These are phyloP conservation scores for Beauveria sp. DNA, from an alignment of 2,329 filamentous ascomycete genomes.

Conservation along the genomic window DNA sequence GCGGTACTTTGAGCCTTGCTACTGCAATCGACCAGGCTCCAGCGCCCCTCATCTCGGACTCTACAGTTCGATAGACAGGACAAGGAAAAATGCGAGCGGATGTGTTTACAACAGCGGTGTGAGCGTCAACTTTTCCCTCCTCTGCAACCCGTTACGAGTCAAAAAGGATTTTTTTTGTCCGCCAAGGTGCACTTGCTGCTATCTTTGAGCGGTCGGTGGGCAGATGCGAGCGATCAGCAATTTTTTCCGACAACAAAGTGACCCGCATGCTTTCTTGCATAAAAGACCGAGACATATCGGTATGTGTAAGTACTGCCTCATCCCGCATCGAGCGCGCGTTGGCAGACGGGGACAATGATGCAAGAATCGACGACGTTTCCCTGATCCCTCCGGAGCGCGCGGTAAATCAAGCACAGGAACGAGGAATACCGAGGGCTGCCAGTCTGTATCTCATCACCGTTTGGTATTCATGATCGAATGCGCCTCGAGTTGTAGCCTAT, in stretches of 20 bases:
- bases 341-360: background rate
- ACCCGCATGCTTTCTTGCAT: constrained; percentile 8
- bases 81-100: background rate
- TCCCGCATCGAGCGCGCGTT: background rate
- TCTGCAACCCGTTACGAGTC: constrained; percentile 6
- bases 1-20: no score
- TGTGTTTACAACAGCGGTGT: constrained; percentile 3
- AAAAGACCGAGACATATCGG: background rate
- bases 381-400: background rate
- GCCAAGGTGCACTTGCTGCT: background rate
- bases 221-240: constrained; percentile 1
- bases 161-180: background rate
- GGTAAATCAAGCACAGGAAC: background rate
- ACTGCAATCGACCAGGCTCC: background rate
- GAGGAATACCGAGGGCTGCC: background rate
- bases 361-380: background rate
- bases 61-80: background rate
- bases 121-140: background rate
- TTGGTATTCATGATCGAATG: background rate
- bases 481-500: background rate
- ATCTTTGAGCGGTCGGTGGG: background rate
- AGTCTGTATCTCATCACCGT: background rate
- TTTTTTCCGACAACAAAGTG: background rate
- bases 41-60: background rate
- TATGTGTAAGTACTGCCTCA: background rate